Percentiles rank a stretch among this genome's conserved stretches.
phyloP scores from a whole-genome alignment of 78 protist genomes.

The Chrysochromulina tobinii region DNA sequence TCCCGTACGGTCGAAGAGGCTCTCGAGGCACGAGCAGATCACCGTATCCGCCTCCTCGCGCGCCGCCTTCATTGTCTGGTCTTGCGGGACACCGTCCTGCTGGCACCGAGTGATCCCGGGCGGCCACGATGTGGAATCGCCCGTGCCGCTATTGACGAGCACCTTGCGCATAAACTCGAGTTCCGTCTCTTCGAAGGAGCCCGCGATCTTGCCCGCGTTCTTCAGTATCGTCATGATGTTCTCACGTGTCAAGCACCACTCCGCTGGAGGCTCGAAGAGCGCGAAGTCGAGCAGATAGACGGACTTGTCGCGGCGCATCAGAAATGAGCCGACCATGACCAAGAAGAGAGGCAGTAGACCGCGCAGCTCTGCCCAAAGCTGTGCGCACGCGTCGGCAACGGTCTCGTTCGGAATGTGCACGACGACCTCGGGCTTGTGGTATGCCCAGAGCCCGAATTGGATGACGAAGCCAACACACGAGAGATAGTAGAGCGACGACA shows the following conservation, averaged over 20 bases:
- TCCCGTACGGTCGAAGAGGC: background rate
- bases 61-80: background rate
- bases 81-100: background rate
- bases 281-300: conserved; percentile 21
- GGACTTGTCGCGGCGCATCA: background rate
- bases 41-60: conserved; percentile 9
- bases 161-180: background rate
- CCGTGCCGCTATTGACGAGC: background rate
- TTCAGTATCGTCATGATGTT: too few relatives aligned
- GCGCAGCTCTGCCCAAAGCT: background rate
- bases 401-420: background rate
- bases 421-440: background rate
- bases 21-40: background rate
- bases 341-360: background rate
- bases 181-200: background rate
- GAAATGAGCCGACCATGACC: background rate
- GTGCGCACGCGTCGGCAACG: background rate
- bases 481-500: background rate
- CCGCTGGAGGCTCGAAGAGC: background rate
- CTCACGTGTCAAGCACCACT: background rate
- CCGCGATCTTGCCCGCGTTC: too few relatives aligned
- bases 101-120: background rate
- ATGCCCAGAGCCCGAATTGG: background rate
- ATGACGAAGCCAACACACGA: background rate
- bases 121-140: background rate